These are phyloP conservation scores for Lasiosphaeria hispida DNA, from an alignment of 495 filamentous ascomycete species.

Conservation along the genomic window DNA sequence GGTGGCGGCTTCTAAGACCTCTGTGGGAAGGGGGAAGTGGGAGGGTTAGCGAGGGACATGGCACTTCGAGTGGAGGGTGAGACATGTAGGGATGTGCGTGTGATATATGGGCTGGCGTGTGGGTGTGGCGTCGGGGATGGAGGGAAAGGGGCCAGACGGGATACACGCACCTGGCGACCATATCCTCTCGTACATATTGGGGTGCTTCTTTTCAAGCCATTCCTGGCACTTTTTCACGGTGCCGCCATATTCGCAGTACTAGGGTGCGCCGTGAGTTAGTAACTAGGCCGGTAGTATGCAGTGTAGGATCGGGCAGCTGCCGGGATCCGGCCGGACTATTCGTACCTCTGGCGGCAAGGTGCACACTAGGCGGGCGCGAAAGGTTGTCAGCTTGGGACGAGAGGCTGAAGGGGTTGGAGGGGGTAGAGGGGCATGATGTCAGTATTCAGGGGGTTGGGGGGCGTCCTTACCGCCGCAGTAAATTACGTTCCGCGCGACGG, in stretches of 20 bases:
- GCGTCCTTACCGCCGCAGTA: conserved; percentile 35
- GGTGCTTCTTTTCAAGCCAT: conserved; percentile 78
- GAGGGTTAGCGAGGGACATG: not conserved
- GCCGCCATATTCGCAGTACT: conserved; percentile 99
- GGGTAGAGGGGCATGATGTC: conserved; percentile 27
- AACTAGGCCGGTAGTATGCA: not conserved
- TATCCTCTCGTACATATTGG: conserved; percentile 68
- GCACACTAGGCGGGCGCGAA: conserved; percentile 63
- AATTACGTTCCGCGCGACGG: conserved; percentile 25
- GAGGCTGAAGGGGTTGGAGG: not conserved
- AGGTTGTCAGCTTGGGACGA: conserved; percentile 5
- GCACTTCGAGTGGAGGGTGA: not conserved
- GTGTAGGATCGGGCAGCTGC: no score
- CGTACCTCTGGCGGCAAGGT: conserved; percentile 89
- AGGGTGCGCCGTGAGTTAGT: conserved; percentile 1
- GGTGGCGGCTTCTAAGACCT: conserved; percentile 77
- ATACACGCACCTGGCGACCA: conserved; percentile 72
- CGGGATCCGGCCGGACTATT: not conserved
- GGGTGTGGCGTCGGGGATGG: not conserved
- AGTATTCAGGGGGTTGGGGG: conserved; percentile 3
- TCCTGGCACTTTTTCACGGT: conserved; percentile 98
- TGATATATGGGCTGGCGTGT: not conserved
- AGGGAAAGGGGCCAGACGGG: conserved; percentile 14
- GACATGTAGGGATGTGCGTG: conserved; percentile 16
- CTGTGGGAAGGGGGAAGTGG: conserved; percentile 39